phyloP scores from a whole-genome alignment of 2,329 filamentous ascomycete species.

The Pseudocercospora cruenta region DNA sequence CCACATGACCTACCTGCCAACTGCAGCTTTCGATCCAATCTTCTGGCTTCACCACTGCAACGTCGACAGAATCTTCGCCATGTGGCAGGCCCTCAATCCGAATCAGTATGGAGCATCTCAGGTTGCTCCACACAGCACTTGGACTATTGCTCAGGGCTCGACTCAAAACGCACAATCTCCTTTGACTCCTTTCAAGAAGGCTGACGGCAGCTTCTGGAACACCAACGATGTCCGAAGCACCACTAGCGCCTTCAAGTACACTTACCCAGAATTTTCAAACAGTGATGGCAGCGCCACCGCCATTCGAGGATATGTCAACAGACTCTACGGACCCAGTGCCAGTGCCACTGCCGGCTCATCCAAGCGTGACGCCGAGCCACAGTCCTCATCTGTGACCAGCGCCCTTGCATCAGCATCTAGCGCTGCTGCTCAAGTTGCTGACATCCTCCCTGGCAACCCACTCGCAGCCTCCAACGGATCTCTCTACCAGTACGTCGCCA shows the following conservation, averaged over 20 bases:
- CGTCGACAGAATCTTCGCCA: conserved; percentile 39
- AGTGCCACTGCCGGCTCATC: conserved; percentile 39
- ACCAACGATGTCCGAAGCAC: conserved; percentile 62
- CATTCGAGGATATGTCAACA: conserved; percentile 55
- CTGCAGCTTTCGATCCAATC: conserved; percentile 38
- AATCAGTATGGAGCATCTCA: conserved; percentile 32
- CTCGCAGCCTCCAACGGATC: conserved; percentile 41
- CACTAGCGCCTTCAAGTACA: conserved; percentile 69
- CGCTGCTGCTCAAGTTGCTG: conserved; percentile 6
- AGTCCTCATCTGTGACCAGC: not conserved
- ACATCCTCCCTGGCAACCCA: conserved; percentile 21
- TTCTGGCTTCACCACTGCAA: conserved; percentile 43
- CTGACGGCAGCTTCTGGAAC: conserved; percentile 67
- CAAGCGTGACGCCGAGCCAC: conserved; percentile 31
- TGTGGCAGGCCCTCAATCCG: conserved; percentile 39
- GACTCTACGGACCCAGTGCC: conserved; percentile 56
- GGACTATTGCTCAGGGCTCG: conserved; percentile 35
- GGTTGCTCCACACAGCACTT: conserved; percentile 32
- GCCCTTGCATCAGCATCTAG: not conserved
- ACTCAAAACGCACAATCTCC: conserved; percentile 28
- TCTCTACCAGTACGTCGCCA: conserved; percentile 71
- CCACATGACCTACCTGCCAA: conserved; percentile 40
- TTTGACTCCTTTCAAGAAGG: conserved; percentile 66
- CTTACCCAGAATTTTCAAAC: conserved; percentile 68
- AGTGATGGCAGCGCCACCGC: conserved; percentile 43